These are phyloP conservation scores for Fusarium sterilihyphosum DNA, from an alignment of 2,329 filamentous ascomycete species.

Conservation along the genomic window DNA sequence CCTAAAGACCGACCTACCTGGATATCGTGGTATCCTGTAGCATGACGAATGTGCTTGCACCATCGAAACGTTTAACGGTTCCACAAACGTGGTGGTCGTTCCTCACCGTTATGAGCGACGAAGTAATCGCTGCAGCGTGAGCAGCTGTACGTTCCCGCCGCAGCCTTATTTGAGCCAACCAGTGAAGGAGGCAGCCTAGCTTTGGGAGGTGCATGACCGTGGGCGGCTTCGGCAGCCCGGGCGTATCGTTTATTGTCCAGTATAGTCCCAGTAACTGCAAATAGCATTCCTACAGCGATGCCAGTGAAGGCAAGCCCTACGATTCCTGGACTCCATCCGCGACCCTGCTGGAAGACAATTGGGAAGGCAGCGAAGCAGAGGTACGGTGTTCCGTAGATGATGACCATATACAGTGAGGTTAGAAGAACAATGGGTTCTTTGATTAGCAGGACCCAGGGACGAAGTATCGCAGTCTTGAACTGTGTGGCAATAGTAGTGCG, in stretches of 20 bases:
- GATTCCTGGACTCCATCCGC: conserved; percentile 67
- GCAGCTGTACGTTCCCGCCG: too few species aligned
- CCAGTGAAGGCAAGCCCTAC: conserved; percentile 72
- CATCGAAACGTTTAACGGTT: too few species aligned
- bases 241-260: conserved; percentile 65
- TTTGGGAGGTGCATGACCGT: conserved; percentile 71
- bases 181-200: conserved; percentile 69
- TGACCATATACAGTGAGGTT: conserved; percentile 54
- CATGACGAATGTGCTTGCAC: too few species aligned
- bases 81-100: too few species aligned
- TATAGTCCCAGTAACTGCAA: conserved; percentile 63
- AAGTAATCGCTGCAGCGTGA: too few species aligned
- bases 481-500: conserved; percentile 56
- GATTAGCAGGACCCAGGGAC: conserved; percentile 74
- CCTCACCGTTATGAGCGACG: too few species aligned
- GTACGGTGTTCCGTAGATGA: conserved; percentile 61
- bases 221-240: conserved; percentile 54
- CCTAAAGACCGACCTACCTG: too few species aligned
- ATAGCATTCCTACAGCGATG: conserved; percentile 70
- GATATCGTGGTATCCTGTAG: too few species aligned
- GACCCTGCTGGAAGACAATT: conserved; percentile 68
- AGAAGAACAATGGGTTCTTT: conserved; percentile 73
- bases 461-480: conserved; percentile 65
- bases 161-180: conserved; percentile 57
- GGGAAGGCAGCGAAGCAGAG: conserved; percentile 65